Evolutionary conservation across 441 rosid species (phyloP), one percentile per base, ranked within the genome.

Genomic region (Corymbia citriodora): DNA sequence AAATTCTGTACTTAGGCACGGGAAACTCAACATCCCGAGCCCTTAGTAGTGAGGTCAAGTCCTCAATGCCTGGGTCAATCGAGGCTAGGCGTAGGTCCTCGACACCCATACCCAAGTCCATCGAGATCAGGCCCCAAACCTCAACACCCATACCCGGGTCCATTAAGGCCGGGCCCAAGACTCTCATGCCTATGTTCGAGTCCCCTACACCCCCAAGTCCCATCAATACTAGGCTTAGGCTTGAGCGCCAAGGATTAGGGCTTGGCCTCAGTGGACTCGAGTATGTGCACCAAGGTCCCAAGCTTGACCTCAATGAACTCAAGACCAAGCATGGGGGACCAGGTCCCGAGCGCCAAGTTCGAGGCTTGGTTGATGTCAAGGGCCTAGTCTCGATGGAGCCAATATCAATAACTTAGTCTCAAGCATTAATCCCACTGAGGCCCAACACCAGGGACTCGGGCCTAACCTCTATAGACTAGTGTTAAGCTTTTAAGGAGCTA

Each of bases 151-250:
- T 59, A 10, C 63, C 13, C 14, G 4, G 10, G 7, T 59, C 7
- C 13, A 57, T 4, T 0, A 0, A 23, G 14, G 29, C 0, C 10
- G 0, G 29, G 25, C 29, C 14, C 63, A 59, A 59, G 63, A 59
- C 29, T 59, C 63, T 59, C 1, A 1, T 59, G 29, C 63, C 14
- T 0, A 23, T 57, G 63, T 59, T 13, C 25, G 0, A 4, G 0
- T 27, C 63, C 29, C 63, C 29, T 59, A 23, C 4, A 0, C 63
- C 63, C 63, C 63, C 0, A 10, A 5, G 63, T 59, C 63, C 63
- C 63, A 23, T 59, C 63, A 59, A 59, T 59, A 29, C 29, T 13
- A 59, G 2, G 63, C 29, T 6, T 0, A 23, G 12, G 14, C 63
- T 57, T 3, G 7, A 59, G 29, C 0, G 14, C 63, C 25, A 59